These are phyloP conservation scores for Candida anutae DNA, from an alignment of 1,139 yeast species.

Conservation along the genomic window DNA sequence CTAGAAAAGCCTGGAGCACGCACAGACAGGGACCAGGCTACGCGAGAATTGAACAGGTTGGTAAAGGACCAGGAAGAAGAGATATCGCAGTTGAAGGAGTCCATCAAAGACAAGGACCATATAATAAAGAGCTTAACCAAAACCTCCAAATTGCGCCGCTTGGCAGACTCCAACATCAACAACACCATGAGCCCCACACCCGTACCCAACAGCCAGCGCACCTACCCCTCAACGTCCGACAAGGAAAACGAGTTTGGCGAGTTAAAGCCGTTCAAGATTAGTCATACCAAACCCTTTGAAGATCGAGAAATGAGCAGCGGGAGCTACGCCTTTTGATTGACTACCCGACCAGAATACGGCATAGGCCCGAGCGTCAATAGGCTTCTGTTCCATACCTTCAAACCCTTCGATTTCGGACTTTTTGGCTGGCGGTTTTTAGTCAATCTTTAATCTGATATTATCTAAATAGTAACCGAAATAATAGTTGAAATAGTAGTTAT, in stretches of 20 bases:
- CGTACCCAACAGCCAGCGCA: slow-evolving; percentile 1
- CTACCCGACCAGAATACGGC: too few species aligned
- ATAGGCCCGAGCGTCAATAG: too few species aligned
- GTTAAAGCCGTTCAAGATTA: slow-evolving; percentile 16
- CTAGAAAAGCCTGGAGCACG: not conserved
- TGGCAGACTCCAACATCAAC: slow-evolving; percentile 26
- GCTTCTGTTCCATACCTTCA: too few species aligned
- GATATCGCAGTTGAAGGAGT: slow-evolving; percentile 54
- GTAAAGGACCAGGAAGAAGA: slow-evolving; percentile 65
- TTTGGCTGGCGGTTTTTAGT: too few species aligned
- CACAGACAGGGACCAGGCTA: not conserved
- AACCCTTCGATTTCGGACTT: too few species aligned
- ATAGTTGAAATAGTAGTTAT: too few species aligned
- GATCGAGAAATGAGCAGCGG: not conserved
- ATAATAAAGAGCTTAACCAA: slow-evolving; percentile 69
- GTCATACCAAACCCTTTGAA: slow-evolving; percentile 10
- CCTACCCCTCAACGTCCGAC: not conserved
- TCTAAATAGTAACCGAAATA: too few species aligned
- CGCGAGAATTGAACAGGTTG: slow-evolving; percentile 10
- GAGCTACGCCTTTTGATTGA: slow-evolving; percentile 1
- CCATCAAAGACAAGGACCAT: slow-evolving; percentile 62
- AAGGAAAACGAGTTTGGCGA: slow-evolving; percentile 15
- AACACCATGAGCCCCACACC: not conserved
- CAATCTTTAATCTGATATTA: too few species aligned
- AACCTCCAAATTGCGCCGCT: slow-evolving; percentile 44